A percentile compares a stretch with the other conserved stretches of the same genome.
Conservation (phyloP, 306 rosid species). For the Pueraria montana region DNA sequence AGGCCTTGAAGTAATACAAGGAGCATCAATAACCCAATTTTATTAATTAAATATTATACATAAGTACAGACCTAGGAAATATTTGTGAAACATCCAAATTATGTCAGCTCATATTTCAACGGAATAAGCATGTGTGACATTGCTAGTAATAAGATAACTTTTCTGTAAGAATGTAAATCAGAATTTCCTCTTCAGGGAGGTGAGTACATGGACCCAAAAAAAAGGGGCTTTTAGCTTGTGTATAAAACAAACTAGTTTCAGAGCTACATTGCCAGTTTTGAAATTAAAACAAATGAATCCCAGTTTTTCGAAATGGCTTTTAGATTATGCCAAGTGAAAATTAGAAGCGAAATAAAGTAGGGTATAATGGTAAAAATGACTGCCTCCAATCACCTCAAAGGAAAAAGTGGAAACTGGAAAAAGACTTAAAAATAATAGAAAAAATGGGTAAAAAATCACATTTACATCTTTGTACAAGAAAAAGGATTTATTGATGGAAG, state of each 20-base stretch:
- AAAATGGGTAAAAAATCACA: slow-evolving; percentile 1
- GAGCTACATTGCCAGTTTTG: not conserved
- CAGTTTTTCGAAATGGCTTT: slow-evolving; percentile 6
- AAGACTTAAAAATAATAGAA: slow-evolving; percentile 3
- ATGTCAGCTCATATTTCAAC: slow-evolving; percentile 35
- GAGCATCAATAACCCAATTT: not conserved
- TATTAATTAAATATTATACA: not conserved
- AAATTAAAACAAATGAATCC: not conserved
- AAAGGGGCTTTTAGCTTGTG: not conserved
- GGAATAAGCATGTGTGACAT: not conserved
- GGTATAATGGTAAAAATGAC: not conserved
- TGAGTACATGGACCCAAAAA: not conserved
- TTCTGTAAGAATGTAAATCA: not conserved
- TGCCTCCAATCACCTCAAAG: not conserved
- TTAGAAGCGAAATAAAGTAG: slow-evolving; percentile 1
- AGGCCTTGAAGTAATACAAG: slow-evolving; percentile 3
- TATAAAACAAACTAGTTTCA: not conserved
- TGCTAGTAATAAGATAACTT: not conserved
- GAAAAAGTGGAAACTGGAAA: not conserved
- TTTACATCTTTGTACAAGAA: not conserved
- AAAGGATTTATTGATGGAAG: not conserved
- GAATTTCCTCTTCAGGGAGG: slow-evolving; percentile 4
- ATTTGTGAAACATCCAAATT: slow-evolving; percentile 19
- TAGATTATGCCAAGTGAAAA: not conserved
- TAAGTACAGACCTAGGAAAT: slow-evolving; percentile 24